Base-by-base conservation (phyloP, 2,329 filamentous ascomycete genomes). In the Acrodontium crateriforme region DNA sequence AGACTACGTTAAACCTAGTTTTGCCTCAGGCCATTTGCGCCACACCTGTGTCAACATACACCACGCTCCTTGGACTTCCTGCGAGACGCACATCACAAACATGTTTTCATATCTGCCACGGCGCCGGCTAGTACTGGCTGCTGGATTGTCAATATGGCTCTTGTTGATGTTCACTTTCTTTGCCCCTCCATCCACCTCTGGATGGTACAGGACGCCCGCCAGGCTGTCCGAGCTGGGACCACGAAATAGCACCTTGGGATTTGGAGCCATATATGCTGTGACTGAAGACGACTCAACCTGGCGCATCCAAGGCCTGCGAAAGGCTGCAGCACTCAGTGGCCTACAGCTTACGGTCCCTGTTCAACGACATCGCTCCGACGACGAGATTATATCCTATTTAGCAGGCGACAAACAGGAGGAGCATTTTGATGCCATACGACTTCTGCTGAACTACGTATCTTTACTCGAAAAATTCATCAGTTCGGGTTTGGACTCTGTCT, bases 401-500 rank as follows among this genome's bases (percentile, higher is more conserved):
- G 16, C 5, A 9, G 29, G 24, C 10, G 18, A 27, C 6, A n/a
- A 19, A 11, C 10, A 17, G 5, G 17, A 3, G 8, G 23, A 19
- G 9, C 21, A n/a, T 16, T 19, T 10, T 15, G 24, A 16, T 16
- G 25, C 12, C 4, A 16, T 31, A 9, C 24, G 35, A 2, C 31
- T 31, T 3, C 15, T 35, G 3, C 10, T 32, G 5, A 35, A 30
- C 8, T 29, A 38, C 14, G 10, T 35, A 7, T 16, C 24, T n/a
- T 18, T 38, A 2, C 21, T 38, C 10, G 30, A 38, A 23, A 22
- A 11, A 41, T 56, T 58, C 35, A 42, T 55, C 9, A 39, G 51
- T 10, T 55, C 53, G 18, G 49, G 45, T 23, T 44, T 49, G 9
- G 52, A 56, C 32, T 56, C 55, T 2, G 55, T 49, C 3, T 47